Evolutionary conservation across 2,329 filamentous ascomycete species (phyloP).

Genomic region (Aspergillus sp.): DNA sequence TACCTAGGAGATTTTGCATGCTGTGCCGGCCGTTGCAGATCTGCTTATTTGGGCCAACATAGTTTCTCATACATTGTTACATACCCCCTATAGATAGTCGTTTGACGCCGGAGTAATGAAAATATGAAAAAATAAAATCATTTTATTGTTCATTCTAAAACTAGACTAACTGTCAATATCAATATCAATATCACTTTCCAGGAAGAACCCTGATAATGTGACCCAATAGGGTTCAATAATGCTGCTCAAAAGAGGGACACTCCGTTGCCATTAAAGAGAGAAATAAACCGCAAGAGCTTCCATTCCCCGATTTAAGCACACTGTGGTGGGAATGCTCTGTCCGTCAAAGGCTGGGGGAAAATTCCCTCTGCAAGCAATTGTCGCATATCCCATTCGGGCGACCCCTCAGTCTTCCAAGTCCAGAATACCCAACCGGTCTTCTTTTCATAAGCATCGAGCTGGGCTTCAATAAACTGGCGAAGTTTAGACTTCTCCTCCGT

Average conservation of each 20-base stretch:
- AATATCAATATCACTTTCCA: no score
- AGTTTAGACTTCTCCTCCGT: slow-evolving; percentile 31
- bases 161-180: no score
- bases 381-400: slow-evolving; percentile 47
- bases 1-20: no score
- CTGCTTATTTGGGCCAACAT: no score
- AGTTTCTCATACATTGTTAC: slow-evolving; percentile 7
- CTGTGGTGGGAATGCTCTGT: slow-evolving; percentile 28
- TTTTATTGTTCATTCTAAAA: no score
- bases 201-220: no score
- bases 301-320: slow-evolving; percentile 13
- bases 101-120: not conserved
- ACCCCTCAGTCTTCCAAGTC: slow-evolving; percentile 47
- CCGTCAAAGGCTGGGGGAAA: slow-evolving; percentile 43
- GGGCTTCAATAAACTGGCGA: slow-evolving; percentile 42
- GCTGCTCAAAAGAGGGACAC: no score
- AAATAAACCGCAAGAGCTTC: not conserved
- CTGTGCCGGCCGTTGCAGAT: no score
- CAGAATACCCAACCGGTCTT: slow-evolving; percentile 45
- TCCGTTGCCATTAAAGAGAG: not conserved
- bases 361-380: slow-evolving; percentile 39
- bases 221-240: no score
- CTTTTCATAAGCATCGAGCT: slow-evolving; percentile 42
- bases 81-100: slow-evolving; percentile 14
- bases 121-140: not conserved